These are phyloP conservation scores for Echinosophora koreensis DNA, from an alignment of 306 rosid genomes.

Conservation along the genomic window DNA sequence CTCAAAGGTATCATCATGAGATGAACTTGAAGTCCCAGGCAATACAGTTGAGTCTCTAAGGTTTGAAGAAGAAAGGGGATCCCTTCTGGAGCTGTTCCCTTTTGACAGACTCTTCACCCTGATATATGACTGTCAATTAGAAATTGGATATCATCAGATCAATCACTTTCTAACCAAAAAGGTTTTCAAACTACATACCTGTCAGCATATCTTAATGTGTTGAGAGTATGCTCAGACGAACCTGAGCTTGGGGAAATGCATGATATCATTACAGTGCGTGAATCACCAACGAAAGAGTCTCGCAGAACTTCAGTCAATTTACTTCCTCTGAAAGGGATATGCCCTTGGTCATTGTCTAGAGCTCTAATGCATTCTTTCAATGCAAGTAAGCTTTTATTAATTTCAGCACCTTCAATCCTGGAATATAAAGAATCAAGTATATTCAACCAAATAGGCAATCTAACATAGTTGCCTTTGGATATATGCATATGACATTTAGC, in stretches of 20 bases:
- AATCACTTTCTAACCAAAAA: conserved; percentile 25
- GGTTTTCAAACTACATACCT: conserved; percentile 55
- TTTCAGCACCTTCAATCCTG: conserved; percentile 95
- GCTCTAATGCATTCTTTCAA: conserved; percentile 89
- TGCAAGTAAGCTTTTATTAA: conserved; percentile 88
- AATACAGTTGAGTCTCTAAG: conserved; percentile 69
- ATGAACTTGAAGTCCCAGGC: conserved; percentile 58
- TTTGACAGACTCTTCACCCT: conserved; percentile 86
- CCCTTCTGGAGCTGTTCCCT: conserved; percentile 71
- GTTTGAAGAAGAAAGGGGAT: conserved; percentile 64
- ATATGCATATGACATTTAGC: background rate
- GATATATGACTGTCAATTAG: conserved; percentile 39
- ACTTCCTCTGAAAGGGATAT: conserved; percentile 94
- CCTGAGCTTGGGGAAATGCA: conserved; percentile 92
- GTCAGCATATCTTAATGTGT: conserved; percentile 90
- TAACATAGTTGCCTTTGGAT: background rate
- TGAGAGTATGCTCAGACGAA: conserved; percentile 88
- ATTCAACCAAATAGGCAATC: conserved; percentile 30
- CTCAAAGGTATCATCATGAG: conserved; percentile 56
- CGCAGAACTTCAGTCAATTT: conserved; percentile 89
- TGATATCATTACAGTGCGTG: conserved; percentile 90
- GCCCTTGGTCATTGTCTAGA: conserved; percentile 87
- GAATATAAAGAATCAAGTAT: conserved; percentile 34
- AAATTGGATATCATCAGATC: conserved; percentile 27
- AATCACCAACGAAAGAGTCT: conserved; percentile 87